Evolutionary conservation across 1,284 basidiomycete species (phyloP), one percentile per base, ranked within the genome.

Genomic region (Rhodotorula sp.): DNA sequence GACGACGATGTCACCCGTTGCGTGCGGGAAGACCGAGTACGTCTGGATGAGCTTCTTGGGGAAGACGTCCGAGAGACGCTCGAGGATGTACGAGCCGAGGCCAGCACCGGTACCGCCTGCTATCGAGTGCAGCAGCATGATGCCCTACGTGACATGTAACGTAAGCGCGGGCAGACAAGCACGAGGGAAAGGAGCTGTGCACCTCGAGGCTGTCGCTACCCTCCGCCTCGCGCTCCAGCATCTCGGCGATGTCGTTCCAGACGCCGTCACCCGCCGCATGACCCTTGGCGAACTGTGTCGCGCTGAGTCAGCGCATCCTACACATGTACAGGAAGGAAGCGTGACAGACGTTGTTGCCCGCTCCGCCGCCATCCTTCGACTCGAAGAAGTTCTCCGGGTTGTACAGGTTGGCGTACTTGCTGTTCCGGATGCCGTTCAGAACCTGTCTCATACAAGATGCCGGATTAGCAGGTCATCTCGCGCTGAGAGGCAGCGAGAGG

Each of bases 31-130:
- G 63, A 99, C 97, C 44, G 94, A 97, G 83, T 99, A 99, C 10
- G 97, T 99, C 81, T 99, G 97, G 65, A 98, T 95, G 71, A 99
- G 88, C 82, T 99, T 99, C 84, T 99, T 99, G 0, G 97, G 97
- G 80, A 97, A 99, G 77, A 91, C 92, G 84, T 99, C 97, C 82
- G 97, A 97, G 53, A 99, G 84, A 44, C 95, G 88, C 83, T 99
- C 97, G 61, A 99, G 88, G 36, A 99, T 85, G 84, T 94, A 99
- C 27, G 97, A 99, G 48, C 97, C 97, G 17, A 99, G 88, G 4
- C 97, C 97, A 0, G 97, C 99, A 36, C 97, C 97, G 8, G 97
- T 99, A 13, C 97, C 96, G 48, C 97, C 96, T 53, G 97, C 97
- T 82, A 99, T 99, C 41, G 96, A 98, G 82, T 99, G 97, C 84